A percentile compares a stretch with the other conserved stretches of the same genome.
These are phyloP conservation scores for Epichloe festucae DNA, from an alignment of 2,329 filamentous ascomycete genomes.

Conservation along the genomic window DNA sequence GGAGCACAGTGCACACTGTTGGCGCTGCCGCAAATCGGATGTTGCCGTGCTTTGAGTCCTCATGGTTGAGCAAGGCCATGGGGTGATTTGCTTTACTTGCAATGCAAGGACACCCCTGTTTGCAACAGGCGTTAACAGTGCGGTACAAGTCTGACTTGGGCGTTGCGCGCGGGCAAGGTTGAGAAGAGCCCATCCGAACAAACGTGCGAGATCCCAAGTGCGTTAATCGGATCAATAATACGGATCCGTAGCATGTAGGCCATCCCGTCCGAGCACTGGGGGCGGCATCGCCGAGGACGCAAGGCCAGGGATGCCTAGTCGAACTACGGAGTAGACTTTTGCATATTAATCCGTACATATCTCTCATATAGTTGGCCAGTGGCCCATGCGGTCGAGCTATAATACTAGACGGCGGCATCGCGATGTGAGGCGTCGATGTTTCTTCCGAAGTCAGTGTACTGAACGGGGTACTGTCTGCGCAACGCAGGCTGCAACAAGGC, in stretches of 20 bases:
- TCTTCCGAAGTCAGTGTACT: background rate
- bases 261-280: constrained; percentile 4
- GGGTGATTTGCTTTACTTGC: background rate
- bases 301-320: background rate
- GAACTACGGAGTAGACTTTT: background rate
- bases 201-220: background rate
- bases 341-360: too few species aligned
- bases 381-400: background rate
- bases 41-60: background rate
- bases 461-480: background rate
- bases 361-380: background rate
- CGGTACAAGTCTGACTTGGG: background rate
- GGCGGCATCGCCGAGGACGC: background rate
- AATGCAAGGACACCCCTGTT: constrained; percentile 3
- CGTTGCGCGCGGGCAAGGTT: background rate
- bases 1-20: background rate
- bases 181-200: constrained; percentile 2
- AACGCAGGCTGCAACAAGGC: constrained; percentile 8
- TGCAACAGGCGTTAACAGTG: background rate
- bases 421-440: background rate
- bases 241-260: background rate
- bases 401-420: background rate
- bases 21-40: background rate
- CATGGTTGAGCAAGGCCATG: background rate
- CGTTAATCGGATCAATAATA: background rate